Evolutionary conservation across 2,329 filamentous ascomycete genomes (phyloP).

Genomic region (Diaporthe sp.): DNA sequence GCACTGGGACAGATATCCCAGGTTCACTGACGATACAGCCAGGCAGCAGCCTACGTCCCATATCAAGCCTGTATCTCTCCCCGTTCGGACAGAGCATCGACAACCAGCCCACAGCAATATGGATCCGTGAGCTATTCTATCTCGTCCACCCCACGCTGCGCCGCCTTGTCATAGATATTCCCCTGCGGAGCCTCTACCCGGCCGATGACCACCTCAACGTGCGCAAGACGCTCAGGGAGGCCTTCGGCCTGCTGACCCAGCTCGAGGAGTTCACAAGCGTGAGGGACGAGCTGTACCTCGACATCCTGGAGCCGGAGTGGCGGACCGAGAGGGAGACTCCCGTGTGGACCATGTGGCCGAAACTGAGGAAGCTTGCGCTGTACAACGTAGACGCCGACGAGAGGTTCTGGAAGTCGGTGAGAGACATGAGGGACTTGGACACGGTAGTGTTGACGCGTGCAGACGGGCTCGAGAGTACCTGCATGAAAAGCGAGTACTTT

Average conservation of each 20-base stretch:
- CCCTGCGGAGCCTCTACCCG: slow-evolving; percentile 54
- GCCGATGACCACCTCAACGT: slow-evolving; percentile 54
- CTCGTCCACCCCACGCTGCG: slow-evolving; percentile 52
- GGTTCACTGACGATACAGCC: slow-evolving; percentile 34
- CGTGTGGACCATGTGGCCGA: slow-evolving; percentile 56
- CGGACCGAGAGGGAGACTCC: slow-evolving; percentile 41
- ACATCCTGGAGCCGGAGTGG: slow-evolving; percentile 37
- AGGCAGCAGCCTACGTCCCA: slow-evolving; percentile 43
- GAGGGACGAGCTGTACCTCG: slow-evolving; percentile 56
- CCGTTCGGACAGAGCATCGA: slow-evolving; percentile 51
- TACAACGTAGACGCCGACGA: slow-evolving; percentile 52
- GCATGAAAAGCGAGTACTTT: slow-evolving; percentile 55
- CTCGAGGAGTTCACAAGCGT: slow-evolving; percentile 61
- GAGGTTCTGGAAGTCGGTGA: slow-evolving; percentile 51
- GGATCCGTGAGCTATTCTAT: slow-evolving; percentile 55
- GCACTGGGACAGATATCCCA: not conserved
- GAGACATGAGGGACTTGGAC: slow-evolving; percentile 48
- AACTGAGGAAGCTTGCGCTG: slow-evolving; percentile 53
- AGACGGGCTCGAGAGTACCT: slow-evolving; percentile 44
- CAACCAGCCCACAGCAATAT: slow-evolving; percentile 51
- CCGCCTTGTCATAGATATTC: slow-evolving; percentile 59
- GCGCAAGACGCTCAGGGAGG: slow-evolving; percentile 53
- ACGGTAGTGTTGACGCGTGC: slow-evolving; percentile 55
- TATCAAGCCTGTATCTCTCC: slow-evolving; percentile 54
- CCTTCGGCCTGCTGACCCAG: slow-evolving; percentile 53